Evolutionary conservation across 306 rosid species (phyloP), one percentile per base, ranked within the genome.

Genomic region (Acmispon strigosus): DNA sequence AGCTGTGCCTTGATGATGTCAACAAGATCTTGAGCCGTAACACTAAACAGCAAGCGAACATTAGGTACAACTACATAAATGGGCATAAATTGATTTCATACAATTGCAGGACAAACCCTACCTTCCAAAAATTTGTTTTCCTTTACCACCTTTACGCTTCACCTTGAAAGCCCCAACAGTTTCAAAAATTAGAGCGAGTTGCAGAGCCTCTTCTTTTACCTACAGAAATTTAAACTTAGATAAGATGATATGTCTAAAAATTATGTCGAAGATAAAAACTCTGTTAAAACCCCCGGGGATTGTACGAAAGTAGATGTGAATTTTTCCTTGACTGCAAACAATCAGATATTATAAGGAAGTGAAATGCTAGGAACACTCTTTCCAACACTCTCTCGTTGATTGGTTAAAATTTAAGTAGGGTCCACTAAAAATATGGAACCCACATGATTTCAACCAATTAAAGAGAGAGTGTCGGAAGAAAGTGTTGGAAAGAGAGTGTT

Each of bases 1-100:
- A 89, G 97, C 70, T 94, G 99, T 10, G 97, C 91, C 89, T 91
- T 94, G 88, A 94, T 89, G 73, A 94, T 94, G 78, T 94, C 99
- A 55, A 91, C 97, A 36, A 94, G 91, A 86, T 94, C 99, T 84
- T 94, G 97, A 43, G 96, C 79, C 16, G 97, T 91, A 44, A 94
- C 99, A 65, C 99, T 94, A 80, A 73, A 66, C 51, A 77, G 17
- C 11, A 81, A 47, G 60, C 50, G 69, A 10, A 16, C 24, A 77
- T 86, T 58, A 88, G 82, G 74, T 50, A 53, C 58, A 55, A 48
- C 39, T 6, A 63, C 63, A 69, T 48, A 70, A 10, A 43, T 20
- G 51, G 51, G 45, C 62, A 73, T 10, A 70, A 32, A 41, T 7
- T 12, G 45, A 75, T 15, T 41, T 17, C 42, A 24, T 11, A 62